Base-by-base conservation (phyloP, 139 green algal genomes). In the Asterochloris sp. region DNA sequence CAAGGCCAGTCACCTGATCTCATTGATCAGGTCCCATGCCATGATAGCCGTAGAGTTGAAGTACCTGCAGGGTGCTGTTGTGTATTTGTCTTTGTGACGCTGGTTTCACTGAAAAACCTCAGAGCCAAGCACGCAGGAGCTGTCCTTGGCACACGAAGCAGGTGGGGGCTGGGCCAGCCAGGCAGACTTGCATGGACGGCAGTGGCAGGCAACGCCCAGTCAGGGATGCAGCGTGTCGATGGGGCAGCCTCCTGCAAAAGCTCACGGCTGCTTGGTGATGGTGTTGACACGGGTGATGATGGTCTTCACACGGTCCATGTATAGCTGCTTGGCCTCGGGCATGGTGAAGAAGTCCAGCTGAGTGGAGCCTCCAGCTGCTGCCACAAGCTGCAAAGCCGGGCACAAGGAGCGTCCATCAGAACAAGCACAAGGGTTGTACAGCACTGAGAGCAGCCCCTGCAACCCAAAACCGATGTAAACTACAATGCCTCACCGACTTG, bases 1-100 rank as follows among this genome's bases (percentile, higher is more conserved):
- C 29, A 85, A 85, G 74, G 54, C 78, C 15, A 91, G 84, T 64
- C 90, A 92, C 71, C 90, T 84, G 0, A 93, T 92, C 88, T 97
- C 94, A 77, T 97, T 97, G 61, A 97, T 90, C 0, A 97, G 84
- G 82, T 94, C 86, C 91, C 88, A 93, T 0, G 84, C 89, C 26
- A 96, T 88, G 80, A 96, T 93, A 38, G 91, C 91, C 14, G 92
- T 90, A 78, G 96, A 93, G 21, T 85, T 76, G 68, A 62, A 79
- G 87, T 93, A 93, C 12, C 79, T 19, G 17, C 80, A 54, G 38
- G 38, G 62, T 27, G 85, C 88, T 28, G 28, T 60, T 1, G 38
- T 54, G 38, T 54, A 10, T 10, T 54, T 54, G 38, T 54, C 38
- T 54, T 54, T 54, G 38, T 6, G 6, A 54, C 38, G 38, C 38